Conservation (phyloP, 2,329 filamentous ascomycete species). For the Orbilia oligospora region DNA sequence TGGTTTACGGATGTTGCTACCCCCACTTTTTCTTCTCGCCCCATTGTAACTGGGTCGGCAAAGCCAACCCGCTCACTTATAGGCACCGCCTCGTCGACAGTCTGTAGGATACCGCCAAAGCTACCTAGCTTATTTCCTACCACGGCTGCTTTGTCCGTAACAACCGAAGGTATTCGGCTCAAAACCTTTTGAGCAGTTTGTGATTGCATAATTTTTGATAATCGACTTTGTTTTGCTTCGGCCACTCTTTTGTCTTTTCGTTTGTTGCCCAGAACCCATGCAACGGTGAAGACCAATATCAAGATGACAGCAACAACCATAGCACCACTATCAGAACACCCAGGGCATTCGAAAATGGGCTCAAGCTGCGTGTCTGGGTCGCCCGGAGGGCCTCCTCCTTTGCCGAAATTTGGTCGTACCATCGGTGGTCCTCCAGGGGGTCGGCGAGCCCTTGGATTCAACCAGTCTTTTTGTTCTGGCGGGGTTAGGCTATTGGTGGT, state of each 20-base stretch:
- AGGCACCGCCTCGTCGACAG: neutral
- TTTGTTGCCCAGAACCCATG: conserved; percentile 9
- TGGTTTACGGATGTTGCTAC: neutral
- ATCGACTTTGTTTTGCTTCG: neutral
- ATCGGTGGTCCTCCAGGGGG: neutral
- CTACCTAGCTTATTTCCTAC: neutral
- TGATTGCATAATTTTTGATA: neutral
- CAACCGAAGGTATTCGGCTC: neutral
- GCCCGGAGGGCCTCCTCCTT: neutral
- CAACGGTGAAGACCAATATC: neutral
- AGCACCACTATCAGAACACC: neutral
- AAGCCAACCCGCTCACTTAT: neutral
- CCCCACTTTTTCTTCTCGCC: neutral
- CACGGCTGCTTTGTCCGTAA: neutral
- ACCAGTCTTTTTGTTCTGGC: neutral
- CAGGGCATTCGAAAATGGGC: neutral
- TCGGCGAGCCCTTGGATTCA: neutral
- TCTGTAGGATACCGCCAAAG: neutral
- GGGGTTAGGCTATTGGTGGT: neutral
- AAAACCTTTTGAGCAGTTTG: neutral
- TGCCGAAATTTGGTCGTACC: too few species aligned
- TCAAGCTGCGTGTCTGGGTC: neutral
- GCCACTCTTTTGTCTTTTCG: neutral
- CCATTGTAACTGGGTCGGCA: neutral
- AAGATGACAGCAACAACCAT: conserved; percentile 1